Percentiles rank a stretch among this genome's conserved stretches.
Evolutionary conservation across 129 eudicot genomes (phyloP).

Genomic region (Artemisia annua): DNA sequence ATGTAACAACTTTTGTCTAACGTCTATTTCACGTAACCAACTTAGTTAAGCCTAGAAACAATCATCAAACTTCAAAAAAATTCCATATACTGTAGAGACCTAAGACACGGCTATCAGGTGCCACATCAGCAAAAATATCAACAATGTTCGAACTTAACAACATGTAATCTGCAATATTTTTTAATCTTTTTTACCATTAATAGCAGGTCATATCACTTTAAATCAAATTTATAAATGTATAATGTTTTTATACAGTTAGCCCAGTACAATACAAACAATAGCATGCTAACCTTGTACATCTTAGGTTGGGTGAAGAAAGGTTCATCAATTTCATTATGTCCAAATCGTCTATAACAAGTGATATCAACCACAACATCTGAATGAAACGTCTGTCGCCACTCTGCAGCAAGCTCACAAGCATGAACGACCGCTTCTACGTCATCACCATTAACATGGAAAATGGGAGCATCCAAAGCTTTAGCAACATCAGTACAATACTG

Average conservation of each 20-base stretch:
- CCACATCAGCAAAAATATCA: neutral
- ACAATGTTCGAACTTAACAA: neutral
- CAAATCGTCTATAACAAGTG: slow-evolving; percentile 88
- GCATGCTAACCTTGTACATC: slow-evolving; percentile 73
- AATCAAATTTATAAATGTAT: neutral
- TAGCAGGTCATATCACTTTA: neutral
- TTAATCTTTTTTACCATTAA: too few species aligned
- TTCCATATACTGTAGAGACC: neutral
- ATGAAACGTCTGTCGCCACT: slow-evolving; percentile 97
- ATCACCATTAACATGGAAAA: slow-evolving; percentile 96
- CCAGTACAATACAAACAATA: neutral
- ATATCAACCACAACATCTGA: slow-evolving; percentile 94
- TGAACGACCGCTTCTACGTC: slow-evolving; percentile 95
- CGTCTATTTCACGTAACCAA: neutral
- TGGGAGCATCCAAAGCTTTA: slow-evolving; percentile 79
- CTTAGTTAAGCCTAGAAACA: neutral
- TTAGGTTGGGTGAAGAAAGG: slow-evolving; percentile 96
- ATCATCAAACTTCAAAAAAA: neutral
- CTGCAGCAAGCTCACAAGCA: slow-evolving; percentile 93
- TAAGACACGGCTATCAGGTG: neutral
- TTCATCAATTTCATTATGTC: slow-evolving; percentile 98
- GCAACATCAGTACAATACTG: slow-evolving; percentile 89
- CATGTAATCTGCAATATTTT: neutral
- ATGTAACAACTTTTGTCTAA: neutral
- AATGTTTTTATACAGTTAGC: neutral